Evolutionary conservation across 352 stramenopile genomes (phyloP).

Genomic region (Phytophthora rubi): DNA sequence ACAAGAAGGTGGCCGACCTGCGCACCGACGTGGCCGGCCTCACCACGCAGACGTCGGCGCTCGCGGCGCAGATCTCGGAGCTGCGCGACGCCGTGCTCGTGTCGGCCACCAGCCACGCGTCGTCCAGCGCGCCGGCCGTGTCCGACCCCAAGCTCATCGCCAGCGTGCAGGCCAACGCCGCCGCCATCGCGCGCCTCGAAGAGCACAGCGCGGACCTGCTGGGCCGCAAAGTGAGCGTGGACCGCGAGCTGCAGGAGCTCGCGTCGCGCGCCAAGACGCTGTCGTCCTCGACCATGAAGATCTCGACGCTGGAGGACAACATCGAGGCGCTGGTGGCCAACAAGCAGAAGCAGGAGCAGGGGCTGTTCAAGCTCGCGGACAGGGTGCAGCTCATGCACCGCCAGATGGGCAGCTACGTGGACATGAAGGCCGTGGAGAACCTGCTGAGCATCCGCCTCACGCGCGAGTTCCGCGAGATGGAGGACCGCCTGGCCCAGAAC

Average conservation of each 20-base stretch:
- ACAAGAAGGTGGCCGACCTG: constrained; percentile 73
- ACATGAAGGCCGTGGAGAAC: constrained; percentile 75
- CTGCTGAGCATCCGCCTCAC: constrained; percentile 67
- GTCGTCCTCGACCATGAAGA: constrained; percentile 59
- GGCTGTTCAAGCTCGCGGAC: constrained; percentile 63
- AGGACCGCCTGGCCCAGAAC: constrained; percentile 64
- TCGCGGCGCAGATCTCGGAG: constrained; percentile 56
- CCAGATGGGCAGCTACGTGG: constrained; percentile 54
- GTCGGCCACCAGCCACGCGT: constrained; percentile 33
- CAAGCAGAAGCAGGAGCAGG: constrained; percentile 59
- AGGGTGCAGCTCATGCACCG: constrained; percentile 59
- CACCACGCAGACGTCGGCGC: constrained; percentile 45
- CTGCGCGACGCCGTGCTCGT: constrained; percentile 51
- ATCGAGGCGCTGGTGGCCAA: constrained; percentile 57
- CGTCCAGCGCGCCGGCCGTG: constrained; percentile 15
- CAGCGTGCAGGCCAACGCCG: constrained; percentile 48
- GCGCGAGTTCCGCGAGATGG: constrained; percentile 76
- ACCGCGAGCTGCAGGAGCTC: constrained; percentile 68
- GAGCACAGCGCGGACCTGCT: constrained; percentile 73
- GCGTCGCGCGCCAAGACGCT: constrained; percentile 65
- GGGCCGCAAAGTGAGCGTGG: constrained; percentile 65
- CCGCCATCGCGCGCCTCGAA: constrained; percentile 73
- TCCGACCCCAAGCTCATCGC: constrained; percentile 41
- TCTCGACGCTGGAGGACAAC: constrained; percentile 64
- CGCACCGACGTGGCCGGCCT: constrained; percentile 64